Evolutionary conservation across 2,329 filamentous ascomycete species (phyloP), one percentile per base, ranked within the genome.

Genomic region (Aaosphaeria arxii): DNA sequence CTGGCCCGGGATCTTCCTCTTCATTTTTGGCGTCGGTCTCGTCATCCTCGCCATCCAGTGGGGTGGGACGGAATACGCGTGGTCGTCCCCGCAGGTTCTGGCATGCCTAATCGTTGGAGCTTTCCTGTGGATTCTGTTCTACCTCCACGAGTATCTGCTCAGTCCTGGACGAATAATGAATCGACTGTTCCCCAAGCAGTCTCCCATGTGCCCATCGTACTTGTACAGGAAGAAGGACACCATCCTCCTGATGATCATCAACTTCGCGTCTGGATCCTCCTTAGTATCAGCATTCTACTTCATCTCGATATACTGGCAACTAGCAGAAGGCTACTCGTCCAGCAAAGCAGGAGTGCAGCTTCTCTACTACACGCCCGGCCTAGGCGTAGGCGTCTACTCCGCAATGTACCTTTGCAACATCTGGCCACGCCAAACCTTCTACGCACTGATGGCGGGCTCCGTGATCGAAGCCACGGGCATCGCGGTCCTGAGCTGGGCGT

Each of bases 301-400:
- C 56, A 81, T 85, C 55, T 82, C 81, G 11, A 77, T 87, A 13
- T 88, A 87, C 64, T 88, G 87, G 62, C 80, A 81, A 2, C 69
- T 86, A 11, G 84, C 87, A 0, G 71, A 82, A 64, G 76, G 73
- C 5, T 80, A 80, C 51, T 63, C 54, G 30, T 74, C 70, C 30
- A 77, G 76, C 28, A 52, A 62, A 46, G 60, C 65, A 2, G 66
- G 66, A n/a, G 46, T 63, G 59, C 77, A 84, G 49, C 71, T 88
- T 7, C 67, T 87, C 1, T 87, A 79, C 62, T 88, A 84, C 55
- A 76, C 83, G 1, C 84, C 84, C 0, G 85, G 85, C 0, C 68
- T 87, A 6, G 83, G 75, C 58, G 75, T 67, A 1, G 85, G 85
- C 38, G 80, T 80, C 4, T 84, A 79, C 54, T 45, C 74, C 4